These are phyloP conservation scores for Cairneyella variabilis DNA, from an alignment of 495 filamentous ascomycete genomes.

Conservation along the genomic window DNA sequence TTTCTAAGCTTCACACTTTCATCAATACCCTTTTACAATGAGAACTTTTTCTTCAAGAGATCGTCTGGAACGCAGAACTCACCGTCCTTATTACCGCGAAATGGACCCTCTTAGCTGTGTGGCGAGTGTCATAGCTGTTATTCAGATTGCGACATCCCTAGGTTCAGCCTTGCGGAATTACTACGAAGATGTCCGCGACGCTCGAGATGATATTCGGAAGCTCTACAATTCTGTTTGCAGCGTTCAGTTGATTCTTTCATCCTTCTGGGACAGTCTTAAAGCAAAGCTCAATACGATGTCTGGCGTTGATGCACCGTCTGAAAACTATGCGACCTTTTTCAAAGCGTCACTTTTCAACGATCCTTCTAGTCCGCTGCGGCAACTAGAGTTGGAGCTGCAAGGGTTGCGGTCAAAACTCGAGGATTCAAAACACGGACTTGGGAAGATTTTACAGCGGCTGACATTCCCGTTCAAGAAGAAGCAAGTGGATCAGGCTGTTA, in stretches of 20 bases:
- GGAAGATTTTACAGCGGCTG: not conserved
- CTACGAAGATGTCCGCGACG: slow-evolving; percentile 2
- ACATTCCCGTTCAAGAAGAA: slow-evolving; percentile 2
- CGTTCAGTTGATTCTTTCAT: not conserved
- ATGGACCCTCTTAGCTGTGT: not conserved
- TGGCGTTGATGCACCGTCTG: too few species aligned
- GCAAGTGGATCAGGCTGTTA: not conserved
- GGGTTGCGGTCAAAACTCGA: not conserved
- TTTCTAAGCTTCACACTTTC: too few species aligned
- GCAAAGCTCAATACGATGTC: not conserved
- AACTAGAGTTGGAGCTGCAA: not conserved
- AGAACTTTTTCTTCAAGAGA: too few species aligned
- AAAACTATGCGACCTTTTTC: too few species aligned
- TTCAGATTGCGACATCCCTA: not conserved
- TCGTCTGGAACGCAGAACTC: too few species aligned
- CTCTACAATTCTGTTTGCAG: not conserved
- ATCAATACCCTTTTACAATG: too few species aligned
- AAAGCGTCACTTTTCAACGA: too few species aligned
- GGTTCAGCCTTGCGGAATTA: not conserved
- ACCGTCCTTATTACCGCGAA: not conserved
- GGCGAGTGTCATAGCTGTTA: not conserved
- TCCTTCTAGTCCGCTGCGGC: not conserved
- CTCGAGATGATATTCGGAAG: slow-evolving; percentile 1
- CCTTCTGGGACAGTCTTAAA: not conserved
- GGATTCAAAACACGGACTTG: not conserved